Evolutionary conservation across 495 filamentous ascomycete species (phyloP), one percentile per base, ranked within the genome.

Genomic region (Thermothielavioides terrestris): DNA sequence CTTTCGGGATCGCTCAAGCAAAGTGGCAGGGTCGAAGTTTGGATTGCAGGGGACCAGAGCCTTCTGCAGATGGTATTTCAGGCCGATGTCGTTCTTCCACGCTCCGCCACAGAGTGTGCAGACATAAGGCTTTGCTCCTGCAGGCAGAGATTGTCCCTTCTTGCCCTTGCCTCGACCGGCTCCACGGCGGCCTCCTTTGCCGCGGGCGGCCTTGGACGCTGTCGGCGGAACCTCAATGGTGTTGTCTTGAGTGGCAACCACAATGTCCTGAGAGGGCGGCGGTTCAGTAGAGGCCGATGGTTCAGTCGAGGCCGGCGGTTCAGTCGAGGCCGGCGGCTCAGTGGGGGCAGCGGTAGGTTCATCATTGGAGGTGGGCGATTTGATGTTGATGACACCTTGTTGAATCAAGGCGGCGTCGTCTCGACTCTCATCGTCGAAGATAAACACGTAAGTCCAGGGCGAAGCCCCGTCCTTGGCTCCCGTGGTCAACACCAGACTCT

Each of bases 71-170:
- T 80, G 77, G 53, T 80, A 80, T 32, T 75, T 66, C 23, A 80
- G 60, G 1, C 77, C 77, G 27, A 70, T 61, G 15, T 72, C 64
- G 46, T 78, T 78, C 49, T 76, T 78, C 69, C 71, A 80, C 20
- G 56, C 53, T 6, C 62, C 64, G 11, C 69, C 72, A 42, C 77
- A 80, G 15, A 64, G 71, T 4, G 70, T 63, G 49, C 77, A 80
- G 12, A 60, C 56, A 25, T 32, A 74, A 0, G 60, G 47, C 42
- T 65, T 70, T 8, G 40, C 35, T 3, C 51, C 53, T 2, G 38
- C 46, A 23, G 40, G 46, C 7, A 43, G 17, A 20, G 57, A 28
- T 20, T 40, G 38, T 22, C 54, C 40, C 34, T 50, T 63, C 22
- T 50, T 47, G 20, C 56, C 54, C 7, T 52, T 44, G 10, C 56